phyloP scores from a whole-genome alignment of 176 grass and related monocot species.

The Cenchrus americanus region DNA sequence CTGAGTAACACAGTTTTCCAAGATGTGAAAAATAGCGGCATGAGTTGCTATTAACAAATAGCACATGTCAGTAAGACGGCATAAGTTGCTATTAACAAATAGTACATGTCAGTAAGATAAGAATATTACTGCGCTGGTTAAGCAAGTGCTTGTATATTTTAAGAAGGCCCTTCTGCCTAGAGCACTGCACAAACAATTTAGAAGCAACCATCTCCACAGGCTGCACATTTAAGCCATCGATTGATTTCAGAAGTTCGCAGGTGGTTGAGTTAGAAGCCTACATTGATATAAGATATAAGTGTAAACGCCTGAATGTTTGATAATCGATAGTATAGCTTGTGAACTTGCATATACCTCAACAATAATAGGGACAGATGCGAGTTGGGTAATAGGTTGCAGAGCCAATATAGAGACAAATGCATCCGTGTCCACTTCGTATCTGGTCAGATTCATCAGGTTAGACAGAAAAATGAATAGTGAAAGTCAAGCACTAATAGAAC shows the following conservation, averaged over 20 bases:
- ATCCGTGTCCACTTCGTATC: slow-evolving; percentile 98
- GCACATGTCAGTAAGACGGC: slow-evolving; percentile 18
- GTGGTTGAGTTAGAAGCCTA: slow-evolving; percentile 86
- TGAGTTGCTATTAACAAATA: slow-evolving; percentile 34
- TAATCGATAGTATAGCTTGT: slow-evolving; percentile 28
- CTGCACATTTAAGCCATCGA: slow-evolving; percentile 89
- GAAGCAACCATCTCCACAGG: slow-evolving; percentile 96
- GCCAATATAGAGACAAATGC: slow-evolving; percentile 93
- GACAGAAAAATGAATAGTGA: slow-evolving; percentile 42
- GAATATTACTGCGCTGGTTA: slow-evolving; percentile 83
- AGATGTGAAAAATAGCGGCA: neutral
- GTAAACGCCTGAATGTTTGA: slow-evolving; percentile 40
- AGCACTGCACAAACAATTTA: slow-evolving; percentile 97
- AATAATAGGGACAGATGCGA: slow-evolving; percentile 79
- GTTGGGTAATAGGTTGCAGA: slow-evolving; percentile 79
- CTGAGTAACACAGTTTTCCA: neutral
- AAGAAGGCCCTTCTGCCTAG: slow-evolving; percentile 90
- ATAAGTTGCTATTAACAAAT: slow-evolving; percentile 35
- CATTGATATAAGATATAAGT: slow-evolving; percentile 51
- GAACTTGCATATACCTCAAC: slow-evolving; percentile 74
- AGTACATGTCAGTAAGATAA: slow-evolving; percentile 36
- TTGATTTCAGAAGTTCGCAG: slow-evolving; percentile 91
- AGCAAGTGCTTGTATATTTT: slow-evolving; percentile 98
- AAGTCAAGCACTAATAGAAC: neutral
- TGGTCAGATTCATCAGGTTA: slow-evolving; percentile 62